Percentiles rank a stretch among this genome's conserved stretches.
Conservation (phyloP, 306 rosid species). For the Urtica urens region DNA sequence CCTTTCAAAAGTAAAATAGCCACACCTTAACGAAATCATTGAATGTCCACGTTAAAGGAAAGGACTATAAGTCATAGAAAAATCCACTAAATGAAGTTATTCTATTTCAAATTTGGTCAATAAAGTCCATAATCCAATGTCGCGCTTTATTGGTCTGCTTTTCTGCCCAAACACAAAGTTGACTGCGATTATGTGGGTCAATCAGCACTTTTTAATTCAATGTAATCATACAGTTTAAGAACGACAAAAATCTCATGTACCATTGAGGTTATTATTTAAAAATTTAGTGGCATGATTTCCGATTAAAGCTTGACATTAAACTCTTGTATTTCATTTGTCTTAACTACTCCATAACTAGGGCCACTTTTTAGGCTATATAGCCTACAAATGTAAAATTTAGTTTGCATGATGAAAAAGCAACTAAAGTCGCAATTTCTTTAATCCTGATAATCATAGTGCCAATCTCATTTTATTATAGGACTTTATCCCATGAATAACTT, state of each 20-base stretch:
- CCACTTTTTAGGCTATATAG: slow-evolving; percentile 3
- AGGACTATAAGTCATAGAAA: slow-evolving; percentile 2
- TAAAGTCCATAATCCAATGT: too few relatives aligned
- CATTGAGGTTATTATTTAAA: background rate
- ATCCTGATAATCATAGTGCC: slow-evolving; percentile 1
- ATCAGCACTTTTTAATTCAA: background rate
- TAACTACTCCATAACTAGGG: background rate
- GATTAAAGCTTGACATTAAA: background rate
- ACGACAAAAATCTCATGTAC: background rate
- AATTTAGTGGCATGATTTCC: background rate
- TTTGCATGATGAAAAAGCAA: slow-evolving; percentile 10
- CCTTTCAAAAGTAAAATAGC: too few relatives aligned
- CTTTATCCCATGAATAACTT: background rate
- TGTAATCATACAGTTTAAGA: background rate
- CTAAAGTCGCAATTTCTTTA: background rate
- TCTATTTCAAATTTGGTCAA: too few relatives aligned
- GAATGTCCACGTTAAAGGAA: background rate
- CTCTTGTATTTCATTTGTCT: background rate
- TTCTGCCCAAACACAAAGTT: background rate
- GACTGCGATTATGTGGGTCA: background rate
- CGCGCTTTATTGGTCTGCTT: background rate
- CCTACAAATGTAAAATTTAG: background rate
- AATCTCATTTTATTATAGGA: background rate
- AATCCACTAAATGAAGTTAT: background rate
- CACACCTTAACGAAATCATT: background rate